Percentiles rank a stretch among this genome's conserved stretches.
These are phyloP conservation scores for Trichoderma koningiopsis DNA, from an alignment of 2,329 filamentous ascomycete genomes.

Conservation along the genomic window DNA sequence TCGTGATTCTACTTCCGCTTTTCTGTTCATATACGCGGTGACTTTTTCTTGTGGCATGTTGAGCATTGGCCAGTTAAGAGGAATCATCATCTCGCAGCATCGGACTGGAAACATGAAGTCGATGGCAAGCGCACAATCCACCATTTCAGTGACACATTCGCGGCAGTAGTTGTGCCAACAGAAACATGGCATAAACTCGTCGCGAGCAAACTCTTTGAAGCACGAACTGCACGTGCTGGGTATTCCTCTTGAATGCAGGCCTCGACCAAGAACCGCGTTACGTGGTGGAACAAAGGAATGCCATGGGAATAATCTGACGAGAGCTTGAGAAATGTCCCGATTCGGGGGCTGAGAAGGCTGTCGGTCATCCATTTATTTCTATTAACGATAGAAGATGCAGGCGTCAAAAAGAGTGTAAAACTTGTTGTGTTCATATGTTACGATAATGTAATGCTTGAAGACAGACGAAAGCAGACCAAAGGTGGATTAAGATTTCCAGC, in stretches of 20 bases:
- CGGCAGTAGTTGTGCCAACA: conserved; percentile 55
- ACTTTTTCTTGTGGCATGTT: conserved; percentile 42
- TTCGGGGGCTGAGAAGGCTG: background rate
- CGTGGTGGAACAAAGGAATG: background rate
- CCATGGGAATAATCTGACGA: background rate
- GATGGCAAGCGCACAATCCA: conserved; percentile 45
- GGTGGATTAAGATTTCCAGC: background rate
- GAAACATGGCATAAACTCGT: conserved; percentile 28
- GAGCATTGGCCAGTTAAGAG: conserved; percentile 34
- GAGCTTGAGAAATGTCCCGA: background rate
- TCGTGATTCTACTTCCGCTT: conserved; percentile 50
- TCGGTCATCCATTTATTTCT: background rate
- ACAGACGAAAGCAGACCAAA: background rate
- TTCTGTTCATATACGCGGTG: conserved; percentile 45
- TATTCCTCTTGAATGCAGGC: background rate
- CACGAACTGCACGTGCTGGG: background rate
- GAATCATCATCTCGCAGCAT: conserved; percentile 51
- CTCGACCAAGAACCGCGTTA: background rate
- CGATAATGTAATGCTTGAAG: background rate
- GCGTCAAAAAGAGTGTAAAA: background rate
- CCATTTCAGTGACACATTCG: conserved; percentile 47
- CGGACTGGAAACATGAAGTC: conserved; percentile 55
- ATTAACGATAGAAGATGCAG: background rate
- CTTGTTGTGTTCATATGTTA: background rate
- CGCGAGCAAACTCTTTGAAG: background rate